Percentiles rank a stretch among this genome's conserved stretches.
phyloP scores from a whole-genome alignment of 371 early-diverging fungal species.

The Cladochytrium tenue region DNA sequence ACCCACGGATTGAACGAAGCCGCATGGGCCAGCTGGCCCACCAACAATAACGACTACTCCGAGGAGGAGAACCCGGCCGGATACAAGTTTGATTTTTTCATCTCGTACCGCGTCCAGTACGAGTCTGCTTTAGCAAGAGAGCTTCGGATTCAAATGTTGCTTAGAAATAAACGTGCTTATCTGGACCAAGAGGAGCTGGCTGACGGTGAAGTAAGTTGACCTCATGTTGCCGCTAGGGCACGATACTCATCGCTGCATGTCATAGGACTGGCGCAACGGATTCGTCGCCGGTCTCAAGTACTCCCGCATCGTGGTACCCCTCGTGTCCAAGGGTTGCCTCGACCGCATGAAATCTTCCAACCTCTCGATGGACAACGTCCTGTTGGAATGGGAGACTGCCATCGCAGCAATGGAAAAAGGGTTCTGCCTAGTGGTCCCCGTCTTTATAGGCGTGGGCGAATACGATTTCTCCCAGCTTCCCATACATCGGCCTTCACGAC shows the following conservation, averaged over 20 bases:
- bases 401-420: constrained; percentile 5
- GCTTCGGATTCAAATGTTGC: constrained; percentile 3
- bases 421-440: constrained; percentile 13
- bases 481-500: neutral
- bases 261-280: constrained; percentile 15
- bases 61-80: neutral
- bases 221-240: neutral
- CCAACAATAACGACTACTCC: neutral
- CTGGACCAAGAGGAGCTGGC: constrained; percentile 13
- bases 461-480: constrained; percentile 8
- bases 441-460: constrained; percentile 6
- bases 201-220: constrained; percentile 13
- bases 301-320: constrained; percentile 7
- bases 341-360: constrained; percentile 8
- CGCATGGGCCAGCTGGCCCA: constrained; percentile 10
- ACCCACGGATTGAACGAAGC: neutral
- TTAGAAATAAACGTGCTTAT: neutral
- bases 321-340: constrained; percentile 11
- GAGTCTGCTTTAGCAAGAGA: constrained; percentile 13
- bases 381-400: constrained; percentile 21
- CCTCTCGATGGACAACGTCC: constrained; percentile 9
- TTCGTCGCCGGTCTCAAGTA: constrained; percentile 14
- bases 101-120: constrained; percentile 15
- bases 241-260: neutral
- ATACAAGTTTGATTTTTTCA: constrained; percentile 16